These are phyloP conservation scores for Agrostemma githago DNA, from an alignment of 148 eudicot species.

Conservation along the genomic window DNA sequence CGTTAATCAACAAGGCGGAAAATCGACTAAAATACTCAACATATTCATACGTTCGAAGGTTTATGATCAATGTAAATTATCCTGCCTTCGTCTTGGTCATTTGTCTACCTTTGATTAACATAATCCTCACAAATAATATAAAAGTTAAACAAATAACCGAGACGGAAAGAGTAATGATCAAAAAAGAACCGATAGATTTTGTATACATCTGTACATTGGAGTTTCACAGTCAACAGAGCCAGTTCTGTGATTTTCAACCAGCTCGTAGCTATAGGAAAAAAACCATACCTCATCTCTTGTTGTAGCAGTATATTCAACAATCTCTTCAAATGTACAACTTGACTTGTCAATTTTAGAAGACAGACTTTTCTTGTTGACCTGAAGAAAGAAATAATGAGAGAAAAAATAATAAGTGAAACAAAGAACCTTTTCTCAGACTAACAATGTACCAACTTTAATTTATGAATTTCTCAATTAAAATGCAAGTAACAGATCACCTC, in stretches of 20 bases:
- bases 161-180: not conserved
- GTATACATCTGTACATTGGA: not conserved
- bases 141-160: too few species aligned
- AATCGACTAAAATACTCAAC: not conserved
- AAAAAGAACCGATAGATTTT: not conserved
- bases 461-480: not conserved
- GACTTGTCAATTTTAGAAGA: conserved; percentile 26
- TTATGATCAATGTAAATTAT: not conserved
- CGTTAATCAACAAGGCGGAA: not conserved
- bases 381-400: conserved; percentile 8
- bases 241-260: not conserved
- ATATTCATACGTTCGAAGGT: not conserved
- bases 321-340: conserved; percentile 22
- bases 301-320: conserved; percentile 13
- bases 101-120: too few species aligned
- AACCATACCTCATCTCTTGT: conserved; percentile 26
- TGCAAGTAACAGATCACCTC: not conserved
- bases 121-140: too few species aligned
- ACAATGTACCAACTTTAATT: not conserved
- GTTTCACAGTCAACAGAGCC: not conserved
- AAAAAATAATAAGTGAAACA: not conserved
- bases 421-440: not conserved
- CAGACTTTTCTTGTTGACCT: conserved; percentile 21
- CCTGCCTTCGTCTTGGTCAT: too few species aligned
- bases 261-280: not conserved